Conservation (phyloP, 1,139 yeast genomes). For the Saccharomyces uvarum region DNA sequence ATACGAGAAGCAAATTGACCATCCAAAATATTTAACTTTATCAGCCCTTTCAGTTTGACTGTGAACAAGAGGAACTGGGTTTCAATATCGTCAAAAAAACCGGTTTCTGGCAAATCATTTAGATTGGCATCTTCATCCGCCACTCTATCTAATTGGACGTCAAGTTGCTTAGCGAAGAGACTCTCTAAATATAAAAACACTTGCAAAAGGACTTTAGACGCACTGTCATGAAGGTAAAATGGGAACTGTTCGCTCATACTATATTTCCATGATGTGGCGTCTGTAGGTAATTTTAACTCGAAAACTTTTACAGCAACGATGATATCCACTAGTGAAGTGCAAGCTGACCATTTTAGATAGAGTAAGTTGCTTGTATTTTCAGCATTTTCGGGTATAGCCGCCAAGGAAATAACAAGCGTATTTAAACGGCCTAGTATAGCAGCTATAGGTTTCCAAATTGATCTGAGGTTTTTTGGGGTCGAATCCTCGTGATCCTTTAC, state of each 20-base stretch:
- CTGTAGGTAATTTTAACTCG: constrained; percentile 23
- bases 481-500: not conserved
- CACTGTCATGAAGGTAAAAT: constrained; percentile 11
- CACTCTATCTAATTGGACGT: constrained; percentile 43
- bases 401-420: constrained; percentile 9
- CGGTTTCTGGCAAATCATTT: constrained; percentile 31
- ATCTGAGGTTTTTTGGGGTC: constrained; percentile 6
- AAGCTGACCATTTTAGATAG: constrained; percentile 17
- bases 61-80: constrained; percentile 45
- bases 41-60: constrained; percentile 43
- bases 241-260: constrained; percentile 17
- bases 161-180: constrained; percentile 25
- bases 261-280: constrained; percentile 19
- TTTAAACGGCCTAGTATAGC: constrained; percentile 13
- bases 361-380: constrained; percentile 4
- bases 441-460: constrained; percentile 11
- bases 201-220: constrained; percentile 25
- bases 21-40: constrained; percentile 37
- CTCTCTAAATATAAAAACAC: constrained; percentile 32
- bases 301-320: constrained; percentile 31
- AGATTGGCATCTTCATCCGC: constrained; percentile 54
- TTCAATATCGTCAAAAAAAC: constrained; percentile 27
- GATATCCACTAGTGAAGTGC: constrained; percentile 23
- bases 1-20: constrained; percentile 36
- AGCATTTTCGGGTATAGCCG: constrained; percentile 2